Conservation (phyloP, 2,329 filamentous ascomycete species). For the Penicillium expansum region DNA sequence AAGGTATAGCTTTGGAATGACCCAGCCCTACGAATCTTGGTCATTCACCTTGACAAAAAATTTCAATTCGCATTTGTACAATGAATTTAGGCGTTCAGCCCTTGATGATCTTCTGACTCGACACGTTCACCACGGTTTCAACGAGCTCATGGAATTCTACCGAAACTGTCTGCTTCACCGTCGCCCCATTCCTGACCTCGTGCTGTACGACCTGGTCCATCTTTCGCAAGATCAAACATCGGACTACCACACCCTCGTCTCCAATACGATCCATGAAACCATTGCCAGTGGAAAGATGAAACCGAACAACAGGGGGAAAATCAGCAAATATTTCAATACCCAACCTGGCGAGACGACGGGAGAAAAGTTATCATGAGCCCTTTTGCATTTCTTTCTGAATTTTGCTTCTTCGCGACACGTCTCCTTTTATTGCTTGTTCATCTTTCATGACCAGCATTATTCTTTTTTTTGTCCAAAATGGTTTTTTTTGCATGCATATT, state of each 20-base stretch:
- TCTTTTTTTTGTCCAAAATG: slow-evolving; percentile 13
- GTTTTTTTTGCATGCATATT: slow-evolving; percentile 20
- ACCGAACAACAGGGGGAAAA: slow-evolving; percentile 49
- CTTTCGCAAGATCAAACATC: slow-evolving; percentile 44
- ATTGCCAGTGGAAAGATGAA: slow-evolving; percentile 49
- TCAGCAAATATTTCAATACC: slow-evolving; percentile 13
- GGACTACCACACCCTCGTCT: neutral
- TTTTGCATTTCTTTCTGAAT: slow-evolving; percentile 16
- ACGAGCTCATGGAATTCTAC: slow-evolving; percentile 65
- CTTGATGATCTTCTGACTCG: slow-evolving; percentile 59
- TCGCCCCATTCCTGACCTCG: slow-evolving; percentile 50
- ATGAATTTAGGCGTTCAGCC: slow-evolving; percentile 67
- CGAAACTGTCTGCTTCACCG: slow-evolving; percentile 54
- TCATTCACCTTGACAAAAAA: slow-evolving; percentile 68
- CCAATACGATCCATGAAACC: slow-evolving; percentile 2
- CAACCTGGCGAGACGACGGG: slow-evolving; percentile 8
- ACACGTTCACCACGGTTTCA: slow-evolving; percentile 56
- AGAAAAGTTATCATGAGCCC: slow-evolving; percentile 39
- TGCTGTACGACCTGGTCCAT: slow-evolving; percentile 56
- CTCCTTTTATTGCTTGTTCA: slow-evolving; percentile 6
- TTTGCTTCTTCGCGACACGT: slow-evolving; percentile 12
- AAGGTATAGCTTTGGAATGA: slow-evolving; percentile 48
- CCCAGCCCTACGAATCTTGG: slow-evolving; percentile 72
- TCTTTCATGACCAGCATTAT: slow-evolving; percentile 23
- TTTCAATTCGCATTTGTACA: slow-evolving; percentile 73